These are phyloP conservation scores for Debaryomyces nepalensis DNA, from an alignment of 1,139 yeast species.

Conservation along the genomic window DNA sequence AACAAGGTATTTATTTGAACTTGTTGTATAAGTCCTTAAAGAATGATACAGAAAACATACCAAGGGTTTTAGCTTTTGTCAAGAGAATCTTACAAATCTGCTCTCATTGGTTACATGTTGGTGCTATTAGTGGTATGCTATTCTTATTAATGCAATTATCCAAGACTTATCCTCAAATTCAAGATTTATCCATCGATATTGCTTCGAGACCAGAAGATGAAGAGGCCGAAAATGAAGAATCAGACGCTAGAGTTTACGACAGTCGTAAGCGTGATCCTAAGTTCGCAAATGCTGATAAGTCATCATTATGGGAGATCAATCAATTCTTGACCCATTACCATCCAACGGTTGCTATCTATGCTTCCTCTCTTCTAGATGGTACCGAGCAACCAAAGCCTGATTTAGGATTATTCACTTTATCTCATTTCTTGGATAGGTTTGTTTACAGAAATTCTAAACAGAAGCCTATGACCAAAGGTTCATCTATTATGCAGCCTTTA, in stretches of 20 bases:
- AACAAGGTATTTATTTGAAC: slow-evolving; percentile 87
- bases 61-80: slow-evolving; percentile 85
- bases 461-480: slow-evolving; percentile 71
- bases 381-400: slow-evolving; percentile 68
- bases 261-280: slow-evolving; percentile 90
- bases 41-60: slow-evolving; percentile 59
- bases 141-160: slow-evolving; percentile 71
- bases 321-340: slow-evolving; percentile 83
- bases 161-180: slow-evolving; percentile 47
- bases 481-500: slow-evolving; percentile 96
- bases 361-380: slow-evolving; percentile 61
- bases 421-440: slow-evolving; percentile 93
- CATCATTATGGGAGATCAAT: slow-evolving; percentile 86
- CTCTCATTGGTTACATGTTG: slow-evolving; percentile 83
- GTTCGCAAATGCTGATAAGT: slow-evolving; percentile 76
- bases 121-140: slow-evolving; percentile 90
- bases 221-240: slow-evolving; percentile 26
- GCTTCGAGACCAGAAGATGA: slow-evolving; percentile 44
- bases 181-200: slow-evolving; percentile 46
- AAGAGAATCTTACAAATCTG: slow-evolving; percentile 89
- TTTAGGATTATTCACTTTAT: slow-evolving; percentile 80
- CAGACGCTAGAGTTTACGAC: slow-evolving; percentile 55
- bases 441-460: slow-evolving; percentile 92
- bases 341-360: slow-evolving; percentile 87
- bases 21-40: slow-evolving; percentile 83